A percentile compares a stretch with the other conserved stretches of the same genome.
Conservation (phyloP, 345 rosid species). For the Microthlaspi erraticum region DNA sequence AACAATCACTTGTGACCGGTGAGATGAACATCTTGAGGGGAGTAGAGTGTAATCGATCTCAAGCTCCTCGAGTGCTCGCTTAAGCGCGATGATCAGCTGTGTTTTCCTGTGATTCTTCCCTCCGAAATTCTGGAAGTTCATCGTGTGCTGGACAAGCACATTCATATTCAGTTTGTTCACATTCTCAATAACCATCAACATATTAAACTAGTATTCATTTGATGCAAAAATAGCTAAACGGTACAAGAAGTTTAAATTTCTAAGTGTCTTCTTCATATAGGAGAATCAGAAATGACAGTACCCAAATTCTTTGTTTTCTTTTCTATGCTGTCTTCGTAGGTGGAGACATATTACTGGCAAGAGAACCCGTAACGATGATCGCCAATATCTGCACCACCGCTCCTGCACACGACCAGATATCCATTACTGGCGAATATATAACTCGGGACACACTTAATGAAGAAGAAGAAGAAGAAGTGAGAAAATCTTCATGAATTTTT, state of each 20-base stretch:
- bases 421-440: too few relatives aligned
- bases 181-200: slow-evolving; percentile 55
- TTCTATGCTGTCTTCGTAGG: slow-evolving; percentile 56
- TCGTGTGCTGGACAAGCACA: slow-evolving; percentile 48
- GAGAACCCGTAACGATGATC: slow-evolving; percentile 49
- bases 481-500: too few relatives aligned
- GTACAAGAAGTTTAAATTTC: slow-evolving; percentile 23
- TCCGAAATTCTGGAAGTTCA: slow-evolving; percentile 57
- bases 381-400: slow-evolving; percentile 53
- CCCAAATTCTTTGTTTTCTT: neutral
- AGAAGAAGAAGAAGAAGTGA: too few relatives aligned
- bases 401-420: slow-evolving; percentile 39
- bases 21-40: slow-evolving; percentile 55
- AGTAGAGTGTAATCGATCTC: slow-evolving; percentile 52
- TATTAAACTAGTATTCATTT: too few relatives aligned
- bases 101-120: slow-evolving; percentile 62
- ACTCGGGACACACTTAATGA: too few relatives aligned
- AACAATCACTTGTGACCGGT: slow-evolving; percentile 29
- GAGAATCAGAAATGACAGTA: slow-evolving; percentile 16
- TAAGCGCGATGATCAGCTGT: slow-evolving; percentile 51
- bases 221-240: neutral
- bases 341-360: slow-evolving; percentile 75
- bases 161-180: slow-evolving; percentile 54
- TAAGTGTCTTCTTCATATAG: slow-evolving; percentile 14
- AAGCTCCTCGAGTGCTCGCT: slow-evolving; percentile 55